Evolutionary conservation across 169 alveolate genomes (phyloP).

Genomic region (Eimeria necatrix): DNA sequence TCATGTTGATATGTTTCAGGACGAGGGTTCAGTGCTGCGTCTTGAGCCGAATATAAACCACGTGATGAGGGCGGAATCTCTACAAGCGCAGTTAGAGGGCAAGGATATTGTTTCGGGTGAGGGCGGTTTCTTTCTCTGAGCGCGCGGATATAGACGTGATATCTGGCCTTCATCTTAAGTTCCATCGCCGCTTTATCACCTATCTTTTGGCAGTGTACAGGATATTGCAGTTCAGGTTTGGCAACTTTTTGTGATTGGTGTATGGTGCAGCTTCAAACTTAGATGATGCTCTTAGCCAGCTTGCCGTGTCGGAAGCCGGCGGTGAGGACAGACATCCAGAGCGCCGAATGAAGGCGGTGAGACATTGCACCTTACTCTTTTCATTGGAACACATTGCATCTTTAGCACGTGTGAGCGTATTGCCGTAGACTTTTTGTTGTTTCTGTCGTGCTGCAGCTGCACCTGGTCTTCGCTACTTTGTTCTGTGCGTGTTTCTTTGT

Average conservation of each 20-base stretch:
- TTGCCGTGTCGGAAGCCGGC: slow-evolving; percentile 15
- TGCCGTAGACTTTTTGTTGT: neutral
- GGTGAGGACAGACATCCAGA: slow-evolving; percentile 78
- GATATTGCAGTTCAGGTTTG: no score
- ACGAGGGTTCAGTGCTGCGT: slow-evolving; percentile 22
- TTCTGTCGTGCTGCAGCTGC: neutral
- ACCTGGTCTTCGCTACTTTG: no score
- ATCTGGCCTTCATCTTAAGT: no score
- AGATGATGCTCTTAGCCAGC: slow-evolving; percentile 75
- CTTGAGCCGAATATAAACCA: slow-evolving; percentile 76
- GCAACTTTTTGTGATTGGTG: neutral
- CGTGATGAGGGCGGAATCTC: slow-evolving; percentile 58
- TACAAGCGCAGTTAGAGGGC: slow-evolving; percentile 69
- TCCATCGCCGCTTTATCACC: no score
- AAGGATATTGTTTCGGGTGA: slow-evolving; percentile 43
- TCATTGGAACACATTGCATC: neutral
- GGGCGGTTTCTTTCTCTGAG: neutral
- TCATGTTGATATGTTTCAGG: slow-evolving; percentile 23
- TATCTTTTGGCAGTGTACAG: no score
- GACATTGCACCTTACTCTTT: neutral
- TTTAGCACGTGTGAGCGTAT: neutral
- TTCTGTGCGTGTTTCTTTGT: neutral
- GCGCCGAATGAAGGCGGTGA: slow-evolving; percentile 76
- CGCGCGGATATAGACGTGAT: no score
- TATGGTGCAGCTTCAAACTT: slow-evolving; percentile 53